Conservation (phyloP, 257 asterid species). For the Ligustrum vulgare region DNA sequence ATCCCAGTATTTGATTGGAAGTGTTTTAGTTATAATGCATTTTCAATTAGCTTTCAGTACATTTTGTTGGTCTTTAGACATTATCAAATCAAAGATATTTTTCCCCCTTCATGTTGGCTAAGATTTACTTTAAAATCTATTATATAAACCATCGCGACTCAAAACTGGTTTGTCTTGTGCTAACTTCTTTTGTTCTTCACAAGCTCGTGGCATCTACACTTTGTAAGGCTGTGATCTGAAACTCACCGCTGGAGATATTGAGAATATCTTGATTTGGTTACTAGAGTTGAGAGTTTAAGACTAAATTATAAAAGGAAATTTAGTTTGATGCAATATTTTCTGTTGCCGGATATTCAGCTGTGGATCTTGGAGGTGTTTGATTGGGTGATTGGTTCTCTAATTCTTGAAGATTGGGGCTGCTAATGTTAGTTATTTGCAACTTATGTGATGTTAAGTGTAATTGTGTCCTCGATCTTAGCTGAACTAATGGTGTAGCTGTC, state of each 20-base stretch:
- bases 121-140: background rate
- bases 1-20: slow-evolving; percentile 20
- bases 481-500: background rate
- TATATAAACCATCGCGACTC: background rate
- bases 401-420: background rate
- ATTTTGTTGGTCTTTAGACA: slow-evolving; percentile 26
- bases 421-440: background rate
- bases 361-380: background rate
- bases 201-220: background rate
- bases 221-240: background rate
- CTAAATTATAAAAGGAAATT: background rate
- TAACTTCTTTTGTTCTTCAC: background rate
- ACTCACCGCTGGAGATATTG: background rate
- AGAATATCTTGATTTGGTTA: background rate
- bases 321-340: background rate
- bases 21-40: slow-evolving; percentile 14
- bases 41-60: slow-evolving; percentile 25
- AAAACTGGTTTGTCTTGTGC: background rate
- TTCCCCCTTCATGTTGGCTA: background rate
- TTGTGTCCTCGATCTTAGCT: background rate
- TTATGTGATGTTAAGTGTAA: no score
- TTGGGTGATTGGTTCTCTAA: background rate
- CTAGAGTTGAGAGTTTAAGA: background rate
- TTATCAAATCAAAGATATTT: background rate
- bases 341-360: background rate